Evolutionary conservation across 768 basidiomycete species (phyloP), one percentile per base, ranked within the genome.

Genomic region (Mycena galericulata): DNA sequence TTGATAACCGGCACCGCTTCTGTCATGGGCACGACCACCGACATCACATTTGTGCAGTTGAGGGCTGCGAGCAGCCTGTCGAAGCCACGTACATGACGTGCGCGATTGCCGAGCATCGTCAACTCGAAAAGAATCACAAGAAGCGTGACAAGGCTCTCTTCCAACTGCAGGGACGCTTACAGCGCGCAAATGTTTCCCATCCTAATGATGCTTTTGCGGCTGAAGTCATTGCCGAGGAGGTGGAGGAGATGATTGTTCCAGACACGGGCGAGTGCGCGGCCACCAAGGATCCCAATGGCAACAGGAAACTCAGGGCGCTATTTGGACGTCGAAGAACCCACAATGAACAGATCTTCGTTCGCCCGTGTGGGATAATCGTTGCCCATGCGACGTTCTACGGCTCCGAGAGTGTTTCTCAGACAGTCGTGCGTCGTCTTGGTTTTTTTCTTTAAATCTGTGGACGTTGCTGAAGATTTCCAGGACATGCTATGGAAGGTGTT

Each of bases 121-220:
- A 59, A 6, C 59, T 78, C 15, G 77, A 79, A 59, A 43, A 38
- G 8, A 57, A 60, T 10, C 69, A 76, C 67, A 65, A 67, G 26
- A 53, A 74, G 54, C 56, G 58, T 10, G 71, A 69, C 17, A 72
- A 76, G 50, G 76, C 75, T n/a, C 58, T 73, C 4, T 78, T 75
- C 54, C 75, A 77, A 70, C 73, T 79, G 26, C 70, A 29, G 9
- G 38, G 46, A 20, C 29, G 51, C 3, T 24, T 54, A 10, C 51
- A 54, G 51, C 51, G 51, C 14, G 29, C 51, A 5, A 54, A 54
- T 54, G 51, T 54, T 54, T 30, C 51, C 17, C 51, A 54, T 30
- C 51, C 51, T 3, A 54, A 54, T 30, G 30, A 54, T 30, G 51
- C 51, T 15, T 54, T 54, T 24, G 51, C 12, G 29, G 51, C 51